Base-by-base conservation (phyloP, 2,329 filamentous ascomycete species). In the Sporothrix humicola region DNA sequence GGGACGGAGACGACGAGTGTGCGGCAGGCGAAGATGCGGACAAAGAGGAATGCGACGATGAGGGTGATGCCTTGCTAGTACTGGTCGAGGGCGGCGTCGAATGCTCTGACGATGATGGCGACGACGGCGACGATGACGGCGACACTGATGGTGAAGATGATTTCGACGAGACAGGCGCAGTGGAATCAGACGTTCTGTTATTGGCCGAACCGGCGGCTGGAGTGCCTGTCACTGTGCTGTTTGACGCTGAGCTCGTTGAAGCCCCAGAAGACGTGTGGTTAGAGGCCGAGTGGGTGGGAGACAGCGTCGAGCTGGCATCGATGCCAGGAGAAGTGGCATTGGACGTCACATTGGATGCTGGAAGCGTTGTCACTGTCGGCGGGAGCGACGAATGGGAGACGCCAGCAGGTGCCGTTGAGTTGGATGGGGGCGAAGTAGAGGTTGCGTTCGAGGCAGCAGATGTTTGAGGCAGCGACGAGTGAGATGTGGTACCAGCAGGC, bases 201-300 rank as follows among this genome's bases (percentile, higher is more conserved):
- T 65, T 65, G 3, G 37, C 37, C 44, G 58, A 61, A 17, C 59
- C n/a, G 20, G 37, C 59, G 8, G n/a, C 17, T 15, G 59, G 37
- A 65, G 20, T n/a, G 15, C 10, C 59, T 12, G 59, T 23, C 59
- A 46, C 37, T 9, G 59, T 65, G 59, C 59, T 65, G 37, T 65
- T 65, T 17, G 59, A 46, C 10, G 37, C 42, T 37, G 59, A 20
- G 23, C 17, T 65, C 37, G 59, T 65, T 3, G n/a, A 20, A 4
- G 37, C 46, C 8, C 59, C 59, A 23, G 59, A 42, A 66, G 44
- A 50, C 12, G 20, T 48, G 23, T 48, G 63, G 63, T 50, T 50
- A 20, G 44, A 48, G 12, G 42, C 44, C 23, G 44, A 17, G 5
- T 15, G 9, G 1, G 44, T 10, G 2, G 37, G 59, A 13, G 59